Percentiles rank a stretch among this genome's conserved stretches.
phyloP scores from a whole-genome alignment of 2,329 filamentous ascomycete genomes.

The Herpotrichia juniperi region DNA sequence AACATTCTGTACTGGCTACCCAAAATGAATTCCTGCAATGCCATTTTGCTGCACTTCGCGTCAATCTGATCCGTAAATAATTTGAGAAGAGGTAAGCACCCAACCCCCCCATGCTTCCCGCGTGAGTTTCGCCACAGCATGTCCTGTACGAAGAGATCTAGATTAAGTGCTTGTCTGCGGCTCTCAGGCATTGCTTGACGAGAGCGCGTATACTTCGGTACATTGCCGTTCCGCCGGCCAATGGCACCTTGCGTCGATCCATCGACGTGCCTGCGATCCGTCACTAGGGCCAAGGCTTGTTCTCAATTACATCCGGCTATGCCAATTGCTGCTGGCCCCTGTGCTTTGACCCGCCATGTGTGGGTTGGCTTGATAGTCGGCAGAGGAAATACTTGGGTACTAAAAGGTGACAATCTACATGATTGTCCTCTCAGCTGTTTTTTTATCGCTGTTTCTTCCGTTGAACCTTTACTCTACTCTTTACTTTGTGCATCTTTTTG shows the following conservation, averaged over 20 bases:
- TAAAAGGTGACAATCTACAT: slow-evolving; percentile 46
- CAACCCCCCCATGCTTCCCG: slow-evolving; percentile 8
- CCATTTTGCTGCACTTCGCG: slow-evolving; percentile 21
- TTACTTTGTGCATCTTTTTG: slow-evolving; percentile 7
- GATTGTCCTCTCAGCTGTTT: slow-evolving; percentile 22
- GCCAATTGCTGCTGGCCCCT: slow-evolving; percentile 34
- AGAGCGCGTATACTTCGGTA: slow-evolving; percentile 37
- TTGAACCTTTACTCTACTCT: slow-evolving; percentile 9
- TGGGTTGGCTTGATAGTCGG: slow-evolving; percentile 32
- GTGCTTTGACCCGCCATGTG: slow-evolving; percentile 31
- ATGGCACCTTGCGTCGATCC: slow-evolving; percentile 34
- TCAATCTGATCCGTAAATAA: slow-evolving; percentile 21
- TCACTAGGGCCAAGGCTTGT: slow-evolving; percentile 45
- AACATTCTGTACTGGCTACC: slow-evolving; percentile 25
- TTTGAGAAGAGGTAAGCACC: slow-evolving; percentile 18
- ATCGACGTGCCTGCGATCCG: slow-evolving; percentile 36
- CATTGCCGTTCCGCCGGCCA: slow-evolving; percentile 39
- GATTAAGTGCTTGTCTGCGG: slow-evolving; percentile 31
- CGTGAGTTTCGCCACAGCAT: slow-evolving; percentile 33
- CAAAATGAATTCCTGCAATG: slow-evolving; percentile 28
- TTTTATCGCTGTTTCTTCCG: slow-evolving; percentile 16
- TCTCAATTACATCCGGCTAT: slow-evolving; percentile 46
- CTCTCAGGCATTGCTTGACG: slow-evolving; percentile 29
- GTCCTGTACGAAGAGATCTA: slow-evolving; percentile 31
- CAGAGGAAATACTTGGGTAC: slow-evolving; percentile 31